Evolutionary conservation across 2,329 filamentous ascomycete species (phyloP), one percentile per base, ranked within the genome.

Genomic region (Epichloe sibirici): DNA sequence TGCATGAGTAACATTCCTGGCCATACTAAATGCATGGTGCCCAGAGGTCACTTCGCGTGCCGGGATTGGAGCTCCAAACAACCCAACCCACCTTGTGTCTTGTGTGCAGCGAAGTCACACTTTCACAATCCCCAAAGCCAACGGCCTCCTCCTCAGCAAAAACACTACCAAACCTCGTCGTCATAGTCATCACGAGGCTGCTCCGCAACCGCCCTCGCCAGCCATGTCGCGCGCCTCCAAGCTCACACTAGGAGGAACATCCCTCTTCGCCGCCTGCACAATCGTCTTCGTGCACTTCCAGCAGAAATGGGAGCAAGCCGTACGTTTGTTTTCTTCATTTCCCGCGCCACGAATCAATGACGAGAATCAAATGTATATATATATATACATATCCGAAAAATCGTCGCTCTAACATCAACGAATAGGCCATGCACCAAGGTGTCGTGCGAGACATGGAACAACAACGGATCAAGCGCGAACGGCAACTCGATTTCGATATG

Each of bases 381-480:
- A 21, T 21, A 21, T 21, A 21, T 21, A 21, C 17, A 21, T 21
- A 2, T 21, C 17, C 17, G 4, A 8, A 17, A 2, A 44, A 38
- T 9, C 13, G 21, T 9, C 13, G 21, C 12, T 38, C 50, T 47
- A 59, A 49, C 23, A 21, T 15, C 21, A 21, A 15, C 12, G 37
- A 12, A 31, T 57, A 91, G 93, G 87, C 88, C 53, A 98, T 98
- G 93, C 93, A 98, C 65, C 81, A 86, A 59, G 93, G 93, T 45
- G 93, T 98, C 43, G 74, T 97, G 58, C 87, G 91, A 57, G 93
- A 98, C 64, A 86, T 96, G 76, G 91, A 97, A 65, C 89, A 94
- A 65, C 90, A 95, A 66, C 83, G 87, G 45, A 67, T 96, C 58
- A 96, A 96, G 72, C 79, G 81, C 59, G 93, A 98, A 68, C 84